Evolutionary conservation across 805 yeast genomes (phyloP), one percentile per base, ranked within the genome.

Genomic region (Candida insectalens): DNA sequence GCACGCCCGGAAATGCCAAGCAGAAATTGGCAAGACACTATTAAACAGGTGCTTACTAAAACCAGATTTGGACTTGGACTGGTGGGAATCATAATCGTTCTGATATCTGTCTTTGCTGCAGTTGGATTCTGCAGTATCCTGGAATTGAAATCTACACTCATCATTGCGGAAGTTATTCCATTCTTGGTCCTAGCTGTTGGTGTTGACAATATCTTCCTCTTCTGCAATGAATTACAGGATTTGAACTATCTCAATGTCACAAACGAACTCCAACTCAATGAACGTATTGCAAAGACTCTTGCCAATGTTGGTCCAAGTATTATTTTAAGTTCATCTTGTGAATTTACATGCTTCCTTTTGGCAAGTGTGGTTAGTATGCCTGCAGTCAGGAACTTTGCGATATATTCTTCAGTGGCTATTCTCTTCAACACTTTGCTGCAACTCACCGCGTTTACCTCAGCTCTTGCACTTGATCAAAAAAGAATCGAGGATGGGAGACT

Each of bases 111-210:
- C 1, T 55, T 73, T 1, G 69, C 94, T 1, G 75, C 96, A 0
- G 83, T 87, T 0, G 97, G 97, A 0, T 45, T 85, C 4, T 82
- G 84, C 56, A 71, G 92, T 9, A 47, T 71, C 5, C 38, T 82
- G n/a, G 94, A 92, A 0, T 58, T 88, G 32, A 84, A 83, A 48
- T 83, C 94, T 0, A 89, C 97, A 0, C 62, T 89, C 28, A 88
- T 89, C 43, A 85, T 89, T 37, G 96, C 97, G 2, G 97, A 92
- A 53, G 98, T 89, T 5, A 89, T 89, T 22, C 97, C 97, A 7
- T 89, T 89, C 50, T 62, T 89, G 47, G 82, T 89, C 10, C 64
- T 89, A 37, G 98, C 98, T 0, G 78, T 89, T 36, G 98, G 98
- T n/a, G 44, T 89, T 19, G 98, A 89, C 58, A 89, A 89, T 53